phyloP scores from a whole-genome alignment of 305 asterid species.

The Fraxinus floribunda region DNA sequence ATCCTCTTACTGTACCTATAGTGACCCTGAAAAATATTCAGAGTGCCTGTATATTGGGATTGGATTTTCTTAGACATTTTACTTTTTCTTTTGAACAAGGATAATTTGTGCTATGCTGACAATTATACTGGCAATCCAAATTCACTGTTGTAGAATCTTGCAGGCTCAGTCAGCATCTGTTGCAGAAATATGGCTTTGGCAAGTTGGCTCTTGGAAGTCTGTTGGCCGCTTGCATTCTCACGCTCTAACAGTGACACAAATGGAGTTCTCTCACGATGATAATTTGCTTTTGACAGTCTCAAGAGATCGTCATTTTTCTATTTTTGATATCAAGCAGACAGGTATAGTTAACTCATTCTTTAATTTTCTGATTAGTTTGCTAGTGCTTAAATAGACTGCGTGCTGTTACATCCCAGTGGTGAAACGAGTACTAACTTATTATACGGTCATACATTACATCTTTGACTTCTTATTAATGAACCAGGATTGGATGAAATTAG shows the following conservation, averaged over 20 bases:
- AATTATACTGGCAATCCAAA: background rate
- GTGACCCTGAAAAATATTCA: background rate
- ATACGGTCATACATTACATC: background rate
- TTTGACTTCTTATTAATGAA: constrained; percentile 18
- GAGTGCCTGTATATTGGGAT: background rate
- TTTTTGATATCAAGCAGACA: constrained; percentile 60
- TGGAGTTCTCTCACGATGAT: constrained; percentile 83
- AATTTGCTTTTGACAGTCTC: constrained; percentile 75
- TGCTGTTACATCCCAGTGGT: background rate
- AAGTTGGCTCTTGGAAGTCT: constrained; percentile 88
- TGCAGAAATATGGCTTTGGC: constrained; percentile 96
- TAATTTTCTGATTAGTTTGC: background rate
- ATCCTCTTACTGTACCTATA: background rate
- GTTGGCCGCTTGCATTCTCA: constrained; percentile 85
- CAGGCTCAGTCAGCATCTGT: constrained; percentile 93
- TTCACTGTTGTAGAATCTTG: constrained; percentile 8
- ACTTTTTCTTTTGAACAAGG: background rate
- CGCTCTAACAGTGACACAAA: constrained; percentile 82
- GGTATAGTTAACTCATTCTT: constrained; percentile 38
- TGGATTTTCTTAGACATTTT: background rate
- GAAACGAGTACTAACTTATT: background rate
- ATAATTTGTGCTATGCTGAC: background rate
- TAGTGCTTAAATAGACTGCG: background rate
- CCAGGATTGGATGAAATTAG: constrained; percentile 57
- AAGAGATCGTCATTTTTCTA: constrained; percentile 87